Evolutionary conservation across 805 yeast genomes (phyloP).

Genomic region (Candida insectorum): DNA sequence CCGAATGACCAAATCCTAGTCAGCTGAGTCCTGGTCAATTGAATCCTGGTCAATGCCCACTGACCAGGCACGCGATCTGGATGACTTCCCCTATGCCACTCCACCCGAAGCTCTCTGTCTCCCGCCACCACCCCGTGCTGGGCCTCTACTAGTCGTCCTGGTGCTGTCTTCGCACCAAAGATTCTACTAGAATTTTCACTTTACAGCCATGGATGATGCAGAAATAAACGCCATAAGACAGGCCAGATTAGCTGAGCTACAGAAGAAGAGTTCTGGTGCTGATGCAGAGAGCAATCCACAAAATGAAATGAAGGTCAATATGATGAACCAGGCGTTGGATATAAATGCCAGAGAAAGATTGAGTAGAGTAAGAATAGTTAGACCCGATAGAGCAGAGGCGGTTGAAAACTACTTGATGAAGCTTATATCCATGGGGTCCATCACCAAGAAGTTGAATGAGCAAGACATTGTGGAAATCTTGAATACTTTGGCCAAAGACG

Average conservation of each 20-base stretch:
- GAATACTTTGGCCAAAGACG: constrained; percentile 76
- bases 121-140: too few species aligned
- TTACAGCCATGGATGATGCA: constrained; percentile 85
- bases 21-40: too few species aligned
- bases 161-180: too few species aligned
- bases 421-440: constrained; percentile 72
- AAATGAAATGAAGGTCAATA: constrained; percentile 40
- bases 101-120: too few species aligned
- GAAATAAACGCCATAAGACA: constrained; percentile 89
- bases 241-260: constrained; percentile 86
- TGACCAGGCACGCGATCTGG: too few species aligned
- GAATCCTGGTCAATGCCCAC: too few species aligned
- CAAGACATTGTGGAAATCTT: constrained; percentile 78
- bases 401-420: constrained; percentile 78
- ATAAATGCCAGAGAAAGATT: constrained; percentile 85
- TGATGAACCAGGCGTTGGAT: constrained; percentile 68
- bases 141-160: too few species aligned
- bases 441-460: constrained; percentile 72
- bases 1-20: too few species aligned
- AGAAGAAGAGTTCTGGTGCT: constrained; percentile 46
- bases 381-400: constrained; percentile 86
- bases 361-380: constrained; percentile 80
- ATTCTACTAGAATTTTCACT: too few species aligned
- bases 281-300: constrained; percentile 10
- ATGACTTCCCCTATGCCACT: too few species aligned